Conservation (phyloP, 768 basidiomycete species). For the Cystobasidium ongulense region DNA sequence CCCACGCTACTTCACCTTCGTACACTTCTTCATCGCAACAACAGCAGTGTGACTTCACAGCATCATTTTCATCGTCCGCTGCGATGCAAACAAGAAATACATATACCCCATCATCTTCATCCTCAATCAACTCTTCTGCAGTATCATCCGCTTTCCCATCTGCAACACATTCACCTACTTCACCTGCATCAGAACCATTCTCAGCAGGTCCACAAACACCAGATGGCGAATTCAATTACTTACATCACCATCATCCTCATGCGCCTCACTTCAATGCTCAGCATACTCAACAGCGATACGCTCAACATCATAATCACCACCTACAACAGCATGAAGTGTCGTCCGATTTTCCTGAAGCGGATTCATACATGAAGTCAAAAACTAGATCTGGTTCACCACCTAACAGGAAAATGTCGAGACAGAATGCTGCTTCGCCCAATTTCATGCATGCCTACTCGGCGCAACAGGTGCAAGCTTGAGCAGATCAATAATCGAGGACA, state of each 20-base stretch:
- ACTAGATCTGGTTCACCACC: not conserved
- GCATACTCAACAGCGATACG: not conserved
- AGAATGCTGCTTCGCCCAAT: not conserved
- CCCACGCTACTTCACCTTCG: constrained; percentile 42
- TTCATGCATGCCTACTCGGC: not conserved
- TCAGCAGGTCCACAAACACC: constrained; percentile 28
- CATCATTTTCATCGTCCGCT: constrained; percentile 2
- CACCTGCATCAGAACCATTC: constrained; percentile 20
- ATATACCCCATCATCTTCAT: constrained; percentile 4
- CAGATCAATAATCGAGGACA: too few species aligned
- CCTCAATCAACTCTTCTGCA: not conserved
- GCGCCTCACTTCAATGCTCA: not conserved
- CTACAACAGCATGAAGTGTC: not conserved
- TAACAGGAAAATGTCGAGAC: not conserved
- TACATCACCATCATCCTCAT: constrained; percentile 15
- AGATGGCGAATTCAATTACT: constrained; percentile 1
- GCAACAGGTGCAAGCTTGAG: not conserved
- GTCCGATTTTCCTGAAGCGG: constrained; percentile 25
- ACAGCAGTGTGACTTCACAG: constrained; percentile 59
- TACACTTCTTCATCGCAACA: constrained; percentile 46
- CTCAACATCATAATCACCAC: not conserved
- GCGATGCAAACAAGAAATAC: not conserved
- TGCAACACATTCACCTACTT: constrained; percentile 23
- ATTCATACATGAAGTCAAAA: constrained; percentile 6
- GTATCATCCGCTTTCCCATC: constrained; percentile 25